Percentiles rank a stretch among this genome's conserved stretches.
phyloP scores from a whole-genome alignment of 2,329 filamentous ascomycete species.

The Aspergillus fumigatiaffinis region DNA sequence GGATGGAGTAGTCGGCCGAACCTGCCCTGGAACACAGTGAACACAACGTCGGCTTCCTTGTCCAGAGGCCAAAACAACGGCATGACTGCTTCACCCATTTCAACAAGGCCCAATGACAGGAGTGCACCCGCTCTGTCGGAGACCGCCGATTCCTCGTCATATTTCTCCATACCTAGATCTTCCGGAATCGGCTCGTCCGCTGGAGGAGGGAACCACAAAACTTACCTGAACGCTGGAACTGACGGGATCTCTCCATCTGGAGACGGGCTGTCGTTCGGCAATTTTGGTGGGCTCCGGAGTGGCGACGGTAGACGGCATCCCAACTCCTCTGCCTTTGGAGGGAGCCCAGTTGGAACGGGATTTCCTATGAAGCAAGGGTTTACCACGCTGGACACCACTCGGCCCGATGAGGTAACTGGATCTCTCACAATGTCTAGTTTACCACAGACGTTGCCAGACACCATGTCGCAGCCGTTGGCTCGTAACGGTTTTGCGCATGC shows the following conservation, averaged over 20 bases:
- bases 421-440: constrained; percentile 29
- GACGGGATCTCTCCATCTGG: constrained; percentile 33
- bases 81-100: constrained; percentile 56
- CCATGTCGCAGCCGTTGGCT: constrained; percentile 21
- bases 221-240: constrained; percentile 30
- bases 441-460: constrained; percentile 26
- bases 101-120: constrained; percentile 49
- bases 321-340: constrained; percentile 28
- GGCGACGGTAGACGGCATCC: constrained; percentile 32
- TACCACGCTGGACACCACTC: constrained; percentile 24
- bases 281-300: constrained; percentile 29
- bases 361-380: constrained; percentile 31
- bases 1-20: constrained; percentile 53
- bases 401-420: constrained; percentile 26
- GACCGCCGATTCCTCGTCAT: constrained; percentile 42
- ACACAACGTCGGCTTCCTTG: constrained; percentile 43
- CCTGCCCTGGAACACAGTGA: constrained; percentile 57
- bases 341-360: constrained; percentile 26
- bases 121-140: constrained; percentile 39
- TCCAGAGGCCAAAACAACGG: constrained; percentile 44
- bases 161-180: constrained; percentile 45
- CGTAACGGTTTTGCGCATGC: constrained; percentile 30
- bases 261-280: constrained; percentile 30
- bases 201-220: constrained; percentile 24
- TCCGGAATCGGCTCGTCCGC: constrained; percentile 39